phyloP scores from a whole-genome alignment of 495 filamentous ascomycete species.

The Aspergillus sparsus region DNA sequence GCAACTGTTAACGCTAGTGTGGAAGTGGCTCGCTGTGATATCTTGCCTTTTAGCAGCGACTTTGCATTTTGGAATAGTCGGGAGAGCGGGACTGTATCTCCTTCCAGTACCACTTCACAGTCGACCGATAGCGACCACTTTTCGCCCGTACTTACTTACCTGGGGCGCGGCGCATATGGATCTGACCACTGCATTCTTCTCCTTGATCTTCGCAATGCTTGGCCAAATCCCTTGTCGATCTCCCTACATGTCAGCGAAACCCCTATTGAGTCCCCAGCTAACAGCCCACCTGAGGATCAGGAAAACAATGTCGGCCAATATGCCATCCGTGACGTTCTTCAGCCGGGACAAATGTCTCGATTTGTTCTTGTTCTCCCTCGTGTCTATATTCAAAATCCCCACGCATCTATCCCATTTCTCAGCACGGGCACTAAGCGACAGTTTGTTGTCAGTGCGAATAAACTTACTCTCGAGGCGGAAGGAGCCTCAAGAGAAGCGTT shows the following conservation, averaged over 20 bases:
- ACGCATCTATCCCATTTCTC: slow-evolving; percentile 75
- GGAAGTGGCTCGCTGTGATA: slow-evolving; percentile 74
- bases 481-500: slow-evolving; percentile 78
- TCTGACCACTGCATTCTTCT: slow-evolving; percentile 76
- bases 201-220: slow-evolving; percentile 84
- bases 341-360: slow-evolving; percentile 76
- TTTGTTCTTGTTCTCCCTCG: slow-evolving; percentile 75
- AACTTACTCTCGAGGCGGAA: slow-evolving; percentile 77
- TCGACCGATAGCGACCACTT: slow-evolving; percentile 36
- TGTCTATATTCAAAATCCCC: slow-evolving; percentile 73
- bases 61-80: slow-evolving; percentile 54
- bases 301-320: slow-evolving; percentile 34
- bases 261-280: slow-evolving; percentile 16
- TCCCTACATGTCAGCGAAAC: slow-evolving; percentile 53
- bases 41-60: slow-evolving; percentile 66
- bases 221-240: slow-evolving; percentile 71
- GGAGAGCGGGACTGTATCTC: slow-evolving; percentile 17
- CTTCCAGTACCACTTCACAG: slow-evolving; percentile 13
- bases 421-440: slow-evolving; percentile 74
- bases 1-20: slow-evolving; percentile 91
- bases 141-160: slow-evolving; percentile 42
- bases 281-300: slow-evolving; percentile 1
- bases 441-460: slow-evolving; percentile 81
- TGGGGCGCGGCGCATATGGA: slow-evolving; percentile 41
- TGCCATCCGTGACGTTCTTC: slow-evolving; percentile 60